Base-by-base conservation (phyloP, 345 rosid genomes). In the Syzygium grande region DNA sequence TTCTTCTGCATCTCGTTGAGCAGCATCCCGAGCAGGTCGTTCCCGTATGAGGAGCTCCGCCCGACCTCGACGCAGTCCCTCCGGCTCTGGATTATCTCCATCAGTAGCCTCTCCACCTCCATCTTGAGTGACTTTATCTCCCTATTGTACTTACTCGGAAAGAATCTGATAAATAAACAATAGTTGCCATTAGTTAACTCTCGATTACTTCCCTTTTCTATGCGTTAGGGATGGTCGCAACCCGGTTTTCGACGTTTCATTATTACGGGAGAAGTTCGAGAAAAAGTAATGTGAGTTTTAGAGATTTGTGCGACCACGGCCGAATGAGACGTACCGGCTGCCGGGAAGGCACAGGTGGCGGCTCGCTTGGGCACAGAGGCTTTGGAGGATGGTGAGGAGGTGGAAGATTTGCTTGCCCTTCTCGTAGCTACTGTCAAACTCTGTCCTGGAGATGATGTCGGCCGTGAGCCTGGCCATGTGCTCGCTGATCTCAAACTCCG, bases 341-440 rank as follows among this genome's bases (percentile, higher is more conserved):
- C 99, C 99, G 2, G 99, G 99, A 79, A 97, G 89, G 90, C 98
- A 97, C 61, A 98, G 92, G 90, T 93, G 98, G 84, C 97, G 94
- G 87, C 92, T 96, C 10, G 99, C 92, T 89, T 94, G 98, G 87
- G 99, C 97, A 21, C 97, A 94, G 16, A 92, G 98, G 19, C 86
- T 88, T 85, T 98, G 99, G 12, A 98, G 92, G 15, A 68, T 88
- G 34, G 94, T 97, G 15, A 98, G 91, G 46, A 93, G 91, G 86
- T 86, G 92, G 91, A 96, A 97, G 46, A 98, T 96, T 88, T 94
- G 92, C 86, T 94, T 95, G 78, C 99, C 99, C 92, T 96, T 98
- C 59, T 94, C 98, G 25, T 90, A 96, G 80, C 96, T 94, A 9
- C 94, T 87, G 84, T 91, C 98, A 54, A 98, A 98, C 88, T 96